Evolutionary conservation across 345 rosid genomes (phyloP).

Genomic region (Fremontodendron californicum): DNA sequence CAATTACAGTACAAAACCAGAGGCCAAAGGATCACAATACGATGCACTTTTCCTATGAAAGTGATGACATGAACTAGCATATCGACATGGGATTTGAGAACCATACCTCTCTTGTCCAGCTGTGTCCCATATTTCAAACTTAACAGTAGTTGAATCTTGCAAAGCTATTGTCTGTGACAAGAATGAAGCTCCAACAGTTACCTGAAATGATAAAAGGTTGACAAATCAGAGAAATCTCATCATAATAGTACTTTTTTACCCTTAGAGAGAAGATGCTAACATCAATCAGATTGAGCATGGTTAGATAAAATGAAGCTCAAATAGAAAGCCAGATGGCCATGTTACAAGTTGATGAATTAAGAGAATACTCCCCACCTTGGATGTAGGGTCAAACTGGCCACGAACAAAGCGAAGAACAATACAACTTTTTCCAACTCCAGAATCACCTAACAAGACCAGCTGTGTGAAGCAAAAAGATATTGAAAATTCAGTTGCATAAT

Average conservation of each 20-base stretch:
- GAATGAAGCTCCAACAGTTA: constrained; percentile 97
- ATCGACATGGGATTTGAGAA: neutral
- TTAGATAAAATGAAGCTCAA: neutral
- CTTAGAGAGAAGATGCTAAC: constrained; percentile 1
- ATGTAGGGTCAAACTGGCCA: constrained; percentile 90
- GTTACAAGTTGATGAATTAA: neutral
- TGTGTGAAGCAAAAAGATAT: constrained; percentile 29
- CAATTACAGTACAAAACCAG: neutral
- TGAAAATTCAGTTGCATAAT: constrained; percentile 17
- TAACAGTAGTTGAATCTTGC: constrained; percentile 94
- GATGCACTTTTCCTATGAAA: constrained; percentile 8
- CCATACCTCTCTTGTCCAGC: constrained; percentile 97
- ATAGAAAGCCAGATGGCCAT: neutral
- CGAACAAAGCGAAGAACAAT: constrained; percentile 96
- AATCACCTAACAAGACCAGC: constrained; percentile 92
- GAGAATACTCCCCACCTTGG: neutral
- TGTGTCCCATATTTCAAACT: constrained; percentile 99
- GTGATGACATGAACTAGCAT: constrained; percentile 13
- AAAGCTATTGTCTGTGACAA: constrained; percentile 93
- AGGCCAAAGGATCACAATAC: neutral
- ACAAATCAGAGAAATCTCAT: constrained; percentile 3
- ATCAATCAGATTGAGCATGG: neutral
- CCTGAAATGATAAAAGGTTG: constrained; percentile 47
- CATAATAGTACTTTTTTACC: neutral
- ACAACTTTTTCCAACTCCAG: constrained; percentile 97